Evolutionary conservation across 2,329 filamentous ascomycete genomes (phyloP), one percentile per base, ranked within the genome.

Genomic region (Laburnicola sp.): DNA sequence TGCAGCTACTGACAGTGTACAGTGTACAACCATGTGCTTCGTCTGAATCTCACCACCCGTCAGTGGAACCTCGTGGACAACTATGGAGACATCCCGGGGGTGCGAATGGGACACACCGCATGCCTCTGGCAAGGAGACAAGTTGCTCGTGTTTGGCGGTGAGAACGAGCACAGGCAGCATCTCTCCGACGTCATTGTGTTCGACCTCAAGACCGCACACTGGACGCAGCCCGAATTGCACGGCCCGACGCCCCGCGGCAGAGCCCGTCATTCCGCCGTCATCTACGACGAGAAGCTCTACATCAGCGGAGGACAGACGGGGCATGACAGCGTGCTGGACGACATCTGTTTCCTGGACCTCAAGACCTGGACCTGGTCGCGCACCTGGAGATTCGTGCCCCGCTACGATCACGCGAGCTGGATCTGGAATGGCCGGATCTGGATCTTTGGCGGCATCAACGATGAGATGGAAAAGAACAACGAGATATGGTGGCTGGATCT

Each of bases 341-440:
- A 99, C 68, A 91, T 99, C 44, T 96, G 91, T 76, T 99, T 96
- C 68, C 82, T 99, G 42, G 94, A 99, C 69, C 79, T 99, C 40
- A 97, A 96, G 77, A 97, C 94, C 2, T 97, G 91, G 80, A 96
- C 92, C 0, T 99, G 94, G 94, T 97, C 93, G 49, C 86, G 91
- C 50, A 87, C 91, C 35, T 99, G 94, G 94, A 89, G 87, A 54
- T 99, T 99, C 69, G 92, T 97, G 25, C 87, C 89, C 42, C 85
- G 94, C 34, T 99, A 96, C 69, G 94, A 99, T 64, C 94, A 99
- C 70, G 91, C 91, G 11, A 91, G 89, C 45, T 97, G 93, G 80
- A 87, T 99, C 53, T 97, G 92, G 82, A 86, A 88, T 48, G 92
- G 94, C 56, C 85, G 91, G 37, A 86, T 99, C 30, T 99, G 93